Evolutionary conservation across 306 rosid species (phyloP), one percentile per base, ranked within the genome.

Genomic region (Clitoria ternatea): DNA sequence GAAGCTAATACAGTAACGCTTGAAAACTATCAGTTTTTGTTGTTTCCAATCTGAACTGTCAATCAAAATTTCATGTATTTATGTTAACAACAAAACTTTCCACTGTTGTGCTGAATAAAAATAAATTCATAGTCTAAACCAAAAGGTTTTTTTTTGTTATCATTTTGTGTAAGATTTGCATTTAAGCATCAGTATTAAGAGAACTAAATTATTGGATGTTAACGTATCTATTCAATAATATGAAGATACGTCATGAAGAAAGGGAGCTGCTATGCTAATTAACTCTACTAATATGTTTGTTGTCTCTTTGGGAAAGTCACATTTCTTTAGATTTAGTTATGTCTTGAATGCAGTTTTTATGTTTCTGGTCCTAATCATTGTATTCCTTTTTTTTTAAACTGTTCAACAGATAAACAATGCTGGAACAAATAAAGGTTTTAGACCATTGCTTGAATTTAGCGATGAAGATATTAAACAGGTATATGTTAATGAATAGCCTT

Each of bases 391-490:
- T 2, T 5, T 55, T 42, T 29, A 33, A 45, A 37, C 26, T 9
- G 27, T 78, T 61, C 39, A 6, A 79, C 88, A 89, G 98, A 90
- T 90, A 76, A 94, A 94, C 69, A 94, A 90, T 77, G 97, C 98
- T 7, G 98, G 97, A 30, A 72, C 95, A 54, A 94, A 87, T 78
- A 94, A 90, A 84, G 97, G 98, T 72, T 94, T 94, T 72, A 82
- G 98, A 83, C 92, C 98, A 15, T 70, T 94, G 81, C 94, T 94
- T 74, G 87, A 89, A 70, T 94, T 94, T 57, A 87, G 82, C 9
- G 97, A 94, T 42, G 96, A 90, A 87, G 98, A 94, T 81, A 83
- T 94, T 74, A 81, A 67, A 75, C 98, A 94, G 97, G 97, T 94
- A 82, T 10, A 5, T 39, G 48, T 39, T 56, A 33, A n/a, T 8